phyloP scores from a whole-genome alignment of 495 filamentous ascomycete species.

The Coniosporium apollinis region DNA sequence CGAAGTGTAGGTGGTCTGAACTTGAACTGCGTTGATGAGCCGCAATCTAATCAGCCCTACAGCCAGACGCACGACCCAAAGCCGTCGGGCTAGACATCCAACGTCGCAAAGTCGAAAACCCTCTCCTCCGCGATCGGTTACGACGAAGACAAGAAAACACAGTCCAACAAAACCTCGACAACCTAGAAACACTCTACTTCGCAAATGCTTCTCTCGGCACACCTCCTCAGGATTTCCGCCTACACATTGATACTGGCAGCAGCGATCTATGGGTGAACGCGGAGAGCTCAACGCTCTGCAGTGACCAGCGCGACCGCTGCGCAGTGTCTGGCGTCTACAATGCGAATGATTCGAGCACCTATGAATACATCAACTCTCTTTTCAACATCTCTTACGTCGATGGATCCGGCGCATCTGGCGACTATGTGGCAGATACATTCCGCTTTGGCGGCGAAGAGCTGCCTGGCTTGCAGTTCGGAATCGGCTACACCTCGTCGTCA shows the following conservation, averaged over 20 bases:
- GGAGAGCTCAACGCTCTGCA: slow-evolving; percentile 40
- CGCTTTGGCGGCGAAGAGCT: slow-evolving; percentile 46
- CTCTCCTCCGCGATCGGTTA: slow-evolving; percentile 18
- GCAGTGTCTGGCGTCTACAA: slow-evolving; percentile 29
- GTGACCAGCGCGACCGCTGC: slow-evolving; percentile 15
- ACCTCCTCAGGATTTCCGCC: slow-evolving; percentile 24
- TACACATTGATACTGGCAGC: slow-evolving; percentile 43
- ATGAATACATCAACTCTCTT: slow-evolving; percentile 51
- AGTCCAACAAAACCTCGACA: slow-evolving; percentile 21
- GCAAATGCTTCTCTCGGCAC: slow-evolving; percentile 30
- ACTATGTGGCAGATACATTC: slow-evolving; percentile 71
- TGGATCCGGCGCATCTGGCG: slow-evolving; percentile 60
- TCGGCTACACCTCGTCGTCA: slow-evolving; percentile 61
- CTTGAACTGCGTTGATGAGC: too few species aligned
- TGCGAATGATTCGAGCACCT: slow-evolving; percentile 66
- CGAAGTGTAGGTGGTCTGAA: too few species aligned
- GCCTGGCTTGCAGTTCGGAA: slow-evolving; percentile 61
- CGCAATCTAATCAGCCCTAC: too few species aligned
- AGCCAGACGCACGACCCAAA: too few species aligned
- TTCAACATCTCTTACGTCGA: slow-evolving; percentile 94
- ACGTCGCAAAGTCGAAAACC: slow-evolving; percentile 17
- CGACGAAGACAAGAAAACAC: slow-evolving; percentile 18
- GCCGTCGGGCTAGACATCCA: too few species aligned
- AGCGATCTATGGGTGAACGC: slow-evolving; percentile 82
- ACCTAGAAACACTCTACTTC: slow-evolving; percentile 30